Percentiles rank a stretch among this genome's conserved stretches.
Evolutionary conservation across 2,329 filamentous ascomycete genomes (phyloP).

Genomic region (Aspergillus latus): DNA sequence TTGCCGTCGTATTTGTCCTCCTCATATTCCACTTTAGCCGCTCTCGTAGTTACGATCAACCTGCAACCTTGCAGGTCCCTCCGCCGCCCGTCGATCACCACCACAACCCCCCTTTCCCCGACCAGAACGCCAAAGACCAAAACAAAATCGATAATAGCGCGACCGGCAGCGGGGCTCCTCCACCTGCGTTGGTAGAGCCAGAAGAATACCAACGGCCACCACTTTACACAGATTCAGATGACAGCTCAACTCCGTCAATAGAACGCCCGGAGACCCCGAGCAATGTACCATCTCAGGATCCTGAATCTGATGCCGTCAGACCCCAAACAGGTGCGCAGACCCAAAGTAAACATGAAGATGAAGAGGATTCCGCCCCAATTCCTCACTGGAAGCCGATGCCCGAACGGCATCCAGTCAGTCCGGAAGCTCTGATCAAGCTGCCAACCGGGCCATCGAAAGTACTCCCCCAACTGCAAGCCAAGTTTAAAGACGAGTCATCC

Average conservation of each 20-base stretch:
- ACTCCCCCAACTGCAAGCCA: constrained; percentile 75
- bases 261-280: constrained; percentile 2
- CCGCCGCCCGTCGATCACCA: constrained; percentile 15
- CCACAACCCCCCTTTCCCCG: constrained; percentile 10
- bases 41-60: constrained; percentile 43
- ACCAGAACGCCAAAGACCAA: constrained; percentile 1
- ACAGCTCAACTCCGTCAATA: neutral
- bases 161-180: neutral
- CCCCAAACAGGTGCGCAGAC: constrained; percentile 27
- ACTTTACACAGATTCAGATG: constrained; percentile 1
- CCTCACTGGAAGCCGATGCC: constrained; percentile 72
- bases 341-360: constrained; percentile 36
- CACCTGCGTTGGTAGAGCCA: neutral
- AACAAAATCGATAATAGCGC: neutral
- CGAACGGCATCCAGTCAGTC: constrained; percentile 75
- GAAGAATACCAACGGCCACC: constrained; percentile 4
- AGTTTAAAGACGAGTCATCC: constrained; percentile 65
- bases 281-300: constrained; percentile 6
- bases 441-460: constrained; percentile 68
- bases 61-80: constrained; percentile 8
- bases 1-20: constrained; percentile 45
- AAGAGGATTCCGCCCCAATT: constrained; percentile 27
- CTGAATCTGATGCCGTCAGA: constrained; percentile 1
- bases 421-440: constrained; percentile 69
- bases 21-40: constrained; percentile 54